Evolutionary conservation across 345 rosid genomes (phyloP).

Genomic region (Atalantia buxifolia): DNA sequence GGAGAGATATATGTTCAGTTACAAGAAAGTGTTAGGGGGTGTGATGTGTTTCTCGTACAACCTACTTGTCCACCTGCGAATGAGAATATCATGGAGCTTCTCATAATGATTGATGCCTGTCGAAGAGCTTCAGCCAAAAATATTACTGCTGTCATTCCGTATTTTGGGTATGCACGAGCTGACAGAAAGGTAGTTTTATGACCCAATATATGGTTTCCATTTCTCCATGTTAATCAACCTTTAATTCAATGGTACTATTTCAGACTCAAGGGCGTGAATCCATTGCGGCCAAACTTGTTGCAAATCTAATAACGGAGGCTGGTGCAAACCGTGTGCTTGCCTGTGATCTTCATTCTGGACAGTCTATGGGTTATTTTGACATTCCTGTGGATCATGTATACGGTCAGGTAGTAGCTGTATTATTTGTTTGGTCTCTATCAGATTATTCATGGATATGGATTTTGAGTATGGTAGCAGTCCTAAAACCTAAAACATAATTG

Average conservation of each 20-base stretch:
- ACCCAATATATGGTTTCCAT: neutral
- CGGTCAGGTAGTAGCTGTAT: slow-evolving; percentile 64
- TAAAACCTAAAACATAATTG: neutral
- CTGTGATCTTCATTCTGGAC: slow-evolving; percentile 99
- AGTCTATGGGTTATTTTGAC: slow-evolving; percentile 98
- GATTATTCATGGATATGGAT: neutral
- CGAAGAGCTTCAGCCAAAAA: slow-evolving; percentile 92
- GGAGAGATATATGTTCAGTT: slow-evolving; percentile 96
- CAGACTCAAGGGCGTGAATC: slow-evolving; percentile 99
- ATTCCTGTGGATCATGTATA: slow-evolving; percentile 96
- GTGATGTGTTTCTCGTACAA: slow-evolving; percentile 94
- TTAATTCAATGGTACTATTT: slow-evolving; percentile 7
- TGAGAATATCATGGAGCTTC: slow-evolving; percentile 97
- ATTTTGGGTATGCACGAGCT: slow-evolving; percentile 97
- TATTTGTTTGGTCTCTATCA: neutral
- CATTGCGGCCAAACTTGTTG: slow-evolving; percentile 85
- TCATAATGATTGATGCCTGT: slow-evolving; percentile 95
- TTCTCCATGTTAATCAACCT: neutral
- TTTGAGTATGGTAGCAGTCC: neutral
- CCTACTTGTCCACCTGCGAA: slow-evolving; percentile 98
- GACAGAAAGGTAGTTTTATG: slow-evolving; percentile 71
- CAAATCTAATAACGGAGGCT: slow-evolving; percentile 78
- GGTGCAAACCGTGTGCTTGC: slow-evolving; percentile 98
- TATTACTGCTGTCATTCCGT: slow-evolving; percentile 92
- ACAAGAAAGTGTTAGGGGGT: slow-evolving; percentile 98